Percentiles rank a stretch among this genome's conserved stretches.
Evolutionary conservation across 2,329 filamentous ascomycete species (phyloP).

Genomic region (Clonostachys rosea): DNA sequence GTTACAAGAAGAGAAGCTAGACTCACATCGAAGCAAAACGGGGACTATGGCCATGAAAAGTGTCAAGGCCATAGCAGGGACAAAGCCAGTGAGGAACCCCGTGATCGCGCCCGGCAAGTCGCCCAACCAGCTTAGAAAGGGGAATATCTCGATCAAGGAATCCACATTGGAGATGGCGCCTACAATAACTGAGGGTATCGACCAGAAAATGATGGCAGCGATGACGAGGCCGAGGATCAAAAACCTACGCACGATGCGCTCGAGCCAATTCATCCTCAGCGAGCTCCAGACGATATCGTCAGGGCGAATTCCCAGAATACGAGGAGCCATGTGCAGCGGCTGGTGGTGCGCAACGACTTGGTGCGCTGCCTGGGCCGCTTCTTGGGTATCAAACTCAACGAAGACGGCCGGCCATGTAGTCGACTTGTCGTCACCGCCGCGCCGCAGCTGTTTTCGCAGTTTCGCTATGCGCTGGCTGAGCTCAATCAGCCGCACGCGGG

Average conservation of each 20-base stretch:
- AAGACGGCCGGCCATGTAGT: constrained; percentile 72
- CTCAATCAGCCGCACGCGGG: constrained; percentile 47
- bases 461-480: constrained; percentile 44
- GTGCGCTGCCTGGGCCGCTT: constrained; percentile 79
- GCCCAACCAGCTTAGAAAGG: constrained; percentile 70
- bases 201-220: constrained; percentile 84
- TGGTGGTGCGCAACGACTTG: constrained; percentile 86
- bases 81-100: constrained; percentile 78
- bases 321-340: constrained; percentile 79
- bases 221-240: constrained; percentile 67
- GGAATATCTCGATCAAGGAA: constrained; percentile 59
- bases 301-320: constrained; percentile 79
- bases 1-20: not conserved
- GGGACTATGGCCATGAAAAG: constrained; percentile 85
- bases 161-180: constrained; percentile 83
- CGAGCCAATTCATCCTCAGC: constrained; percentile 81
- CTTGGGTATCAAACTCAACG: constrained; percentile 80
- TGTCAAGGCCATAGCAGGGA: constrained; percentile 75
- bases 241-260: constrained; percentile 69
- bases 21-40: constrained; percentile 62
- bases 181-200: constrained; percentile 70
- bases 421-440: constrained; percentile 1
- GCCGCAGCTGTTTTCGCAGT: constrained; percentile 41
- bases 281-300: constrained; percentile 85
- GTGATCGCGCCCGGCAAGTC: constrained; percentile 66